phyloP scores from a whole-genome alignment of 371 early-diverging fungal species.

The Smittium culicis region DNA sequence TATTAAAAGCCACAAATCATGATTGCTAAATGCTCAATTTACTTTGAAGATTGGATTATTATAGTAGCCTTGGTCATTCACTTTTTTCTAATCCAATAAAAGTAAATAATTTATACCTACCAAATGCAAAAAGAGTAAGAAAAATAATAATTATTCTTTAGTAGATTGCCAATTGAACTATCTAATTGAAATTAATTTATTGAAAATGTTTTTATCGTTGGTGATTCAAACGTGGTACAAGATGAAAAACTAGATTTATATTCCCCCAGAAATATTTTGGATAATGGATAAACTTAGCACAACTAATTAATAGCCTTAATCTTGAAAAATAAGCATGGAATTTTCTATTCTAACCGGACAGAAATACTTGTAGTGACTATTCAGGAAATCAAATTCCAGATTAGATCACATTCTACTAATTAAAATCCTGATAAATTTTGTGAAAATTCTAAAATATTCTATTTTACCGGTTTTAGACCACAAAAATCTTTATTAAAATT shows the following conservation, averaged over 20 bases:
- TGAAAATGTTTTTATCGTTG: neutral
- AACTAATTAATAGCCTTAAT: neutral
- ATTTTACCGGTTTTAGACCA: neutral
- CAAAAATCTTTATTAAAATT: neutral
- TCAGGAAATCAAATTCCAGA: constrained; percentile 5
- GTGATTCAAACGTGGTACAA: constrained; percentile 4
- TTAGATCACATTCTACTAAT: constrained; percentile 1
- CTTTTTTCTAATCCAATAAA: neutral
- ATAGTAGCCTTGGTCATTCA: neutral
- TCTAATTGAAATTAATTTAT: neutral
- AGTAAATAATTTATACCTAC: neutral
- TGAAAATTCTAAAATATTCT: neutral
- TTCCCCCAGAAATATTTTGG: neutral
- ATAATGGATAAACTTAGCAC: neutral
- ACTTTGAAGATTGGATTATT: neutral
- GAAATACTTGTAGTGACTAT: neutral
- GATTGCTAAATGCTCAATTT: neutral
- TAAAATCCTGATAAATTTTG: neutral
- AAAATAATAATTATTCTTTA: neutral
- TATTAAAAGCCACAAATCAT: neutral
- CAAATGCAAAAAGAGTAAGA: constrained; percentile 1
- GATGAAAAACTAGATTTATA: neutral
- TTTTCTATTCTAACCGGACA: neutral
- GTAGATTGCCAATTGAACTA: neutral
- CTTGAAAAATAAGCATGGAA: neutral